phyloP scores from a whole-genome alignment of 2,329 filamentous ascomycete species.

The Penicillium sp. region DNA sequence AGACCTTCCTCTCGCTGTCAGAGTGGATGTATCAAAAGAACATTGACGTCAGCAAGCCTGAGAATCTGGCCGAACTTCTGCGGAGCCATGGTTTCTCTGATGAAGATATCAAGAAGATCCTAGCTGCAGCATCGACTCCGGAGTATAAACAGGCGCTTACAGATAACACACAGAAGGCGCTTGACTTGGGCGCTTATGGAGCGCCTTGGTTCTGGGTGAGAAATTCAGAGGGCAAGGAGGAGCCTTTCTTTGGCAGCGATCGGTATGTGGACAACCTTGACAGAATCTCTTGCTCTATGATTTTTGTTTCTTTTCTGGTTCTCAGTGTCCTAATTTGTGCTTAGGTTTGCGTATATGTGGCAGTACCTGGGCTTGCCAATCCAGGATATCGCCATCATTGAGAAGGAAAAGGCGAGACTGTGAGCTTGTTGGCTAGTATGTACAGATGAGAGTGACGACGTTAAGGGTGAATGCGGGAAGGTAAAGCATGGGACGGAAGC shows the following conservation, averaged over 20 bases:
- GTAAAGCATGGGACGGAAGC: background rate
- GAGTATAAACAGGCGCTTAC: conserved; percentile 57
- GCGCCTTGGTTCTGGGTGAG: conserved; percentile 73
- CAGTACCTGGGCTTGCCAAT: conserved; percentile 59
- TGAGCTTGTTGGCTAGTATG: background rate
- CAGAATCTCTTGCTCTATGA: background rate
- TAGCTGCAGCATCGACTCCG: conserved; percentile 53
- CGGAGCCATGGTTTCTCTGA: conserved; percentile 19
- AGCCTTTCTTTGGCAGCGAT: conserved; percentile 78
- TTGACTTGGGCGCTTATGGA: conserved; percentile 70
- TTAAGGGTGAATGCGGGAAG: too few relatives aligned
- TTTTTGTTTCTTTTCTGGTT: background rate
- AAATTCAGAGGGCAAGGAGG: conserved; percentile 52
- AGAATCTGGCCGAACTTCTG: conserved; percentile 50
- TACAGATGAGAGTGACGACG: too few relatives aligned
- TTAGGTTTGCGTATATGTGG: conserved; percentile 58
- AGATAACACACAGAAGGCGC: conserved; percentile 59
- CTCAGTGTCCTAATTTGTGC: background rate
- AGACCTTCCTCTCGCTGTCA: conserved; percentile 58
- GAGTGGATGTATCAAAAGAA: conserved; percentile 63
- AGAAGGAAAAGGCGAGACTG: conserved; percentile 21
- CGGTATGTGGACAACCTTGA: conserved; percentile 46
- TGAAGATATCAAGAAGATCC: conserved; percentile 56
- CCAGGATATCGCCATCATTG: conserved; percentile 27
- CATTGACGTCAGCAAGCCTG: conserved; percentile 60